Percentiles rank a stretch among this genome's conserved stretches.
These are phyloP conservation scores for Fusarium concolor DNA, from an alignment of 2,329 filamentous ascomycete species.

Conservation along the genomic window DNA sequence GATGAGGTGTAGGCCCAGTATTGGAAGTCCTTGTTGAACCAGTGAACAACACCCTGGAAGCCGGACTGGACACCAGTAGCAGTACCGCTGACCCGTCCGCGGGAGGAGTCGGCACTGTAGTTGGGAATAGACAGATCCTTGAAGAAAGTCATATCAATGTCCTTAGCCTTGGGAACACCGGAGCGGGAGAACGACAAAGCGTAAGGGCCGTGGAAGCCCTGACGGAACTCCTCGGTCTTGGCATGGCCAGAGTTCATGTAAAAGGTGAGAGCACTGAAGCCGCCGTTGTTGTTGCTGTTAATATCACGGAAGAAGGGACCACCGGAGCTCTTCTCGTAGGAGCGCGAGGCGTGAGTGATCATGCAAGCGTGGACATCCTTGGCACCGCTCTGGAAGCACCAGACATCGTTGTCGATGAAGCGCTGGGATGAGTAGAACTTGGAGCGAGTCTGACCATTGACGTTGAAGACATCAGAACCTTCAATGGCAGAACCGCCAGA, in stretches of 20 bases:
- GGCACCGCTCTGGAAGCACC: conserved; percentile 67
- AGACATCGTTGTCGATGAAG: conserved; percentile 75
- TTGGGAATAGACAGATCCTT: conserved; percentile 66
- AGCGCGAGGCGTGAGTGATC: conserved; percentile 58
- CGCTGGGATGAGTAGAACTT: conserved; percentile 77
- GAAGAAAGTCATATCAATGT: conserved; percentile 69
- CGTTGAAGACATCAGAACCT: conserved; percentile 68
- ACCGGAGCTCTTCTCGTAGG: conserved; percentile 70
- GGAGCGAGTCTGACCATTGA: conserved; percentile 71
- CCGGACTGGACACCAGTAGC: conserved; percentile 66
- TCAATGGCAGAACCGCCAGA: conserved; percentile 64
- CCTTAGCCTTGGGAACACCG: conserved; percentile 61
- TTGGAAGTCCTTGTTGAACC: conserved; percentile 71
- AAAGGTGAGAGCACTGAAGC: conserved; percentile 69
- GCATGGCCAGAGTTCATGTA: conserved; percentile 77
- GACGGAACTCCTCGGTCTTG: conserved; percentile 70
- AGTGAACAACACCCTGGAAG: conserved; percentile 71
- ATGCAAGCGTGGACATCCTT: conserved; percentile 69
- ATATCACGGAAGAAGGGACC: conserved; percentile 76
- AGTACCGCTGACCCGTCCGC: conserved; percentile 70
- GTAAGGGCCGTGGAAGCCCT: conserved; percentile 75
- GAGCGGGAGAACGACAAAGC: conserved; percentile 69
- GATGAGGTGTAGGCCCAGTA: conserved; percentile 72
- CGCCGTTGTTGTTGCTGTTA: conserved; percentile 71
- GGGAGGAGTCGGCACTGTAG: conserved; percentile 65